phyloP scores from a whole-genome alignment of 1,284 basidiomycete genomes.

The Sutorius eximius region DNA sequence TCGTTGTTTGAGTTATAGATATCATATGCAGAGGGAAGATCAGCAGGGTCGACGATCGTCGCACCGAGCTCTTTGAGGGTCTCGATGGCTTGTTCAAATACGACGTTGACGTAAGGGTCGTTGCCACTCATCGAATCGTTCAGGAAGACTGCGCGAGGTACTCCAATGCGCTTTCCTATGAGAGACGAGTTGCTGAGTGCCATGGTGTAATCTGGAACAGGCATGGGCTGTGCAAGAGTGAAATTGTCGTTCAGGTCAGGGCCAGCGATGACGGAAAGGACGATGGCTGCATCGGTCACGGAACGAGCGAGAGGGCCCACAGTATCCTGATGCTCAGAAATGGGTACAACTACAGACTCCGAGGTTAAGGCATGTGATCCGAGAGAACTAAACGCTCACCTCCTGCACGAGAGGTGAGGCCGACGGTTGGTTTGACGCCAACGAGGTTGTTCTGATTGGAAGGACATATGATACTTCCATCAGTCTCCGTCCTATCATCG shows the following conservation, averaged over 20 bases:
- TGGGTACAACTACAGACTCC: conserved; percentile 49
- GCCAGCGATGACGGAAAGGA: conserved; percentile 61
- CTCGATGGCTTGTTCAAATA: conserved; percentile 51
- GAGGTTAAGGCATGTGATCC: neutral
- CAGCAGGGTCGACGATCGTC: conserved; percentile 60
- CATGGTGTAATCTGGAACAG: conserved; percentile 55
- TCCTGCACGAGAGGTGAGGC: conserved; percentile 61
- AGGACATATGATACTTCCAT: conserved; percentile 62
- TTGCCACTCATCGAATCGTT: conserved; percentile 44
- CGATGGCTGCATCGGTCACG: conserved; percentile 57
- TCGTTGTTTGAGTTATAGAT: conserved; percentile 53
- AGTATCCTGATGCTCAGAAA: conserved; percentile 63
- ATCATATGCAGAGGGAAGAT: conserved; percentile 57
- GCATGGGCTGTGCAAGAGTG: conserved; percentile 54
- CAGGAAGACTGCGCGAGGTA: conserved; percentile 50
- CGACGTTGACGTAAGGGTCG: conserved; percentile 44
- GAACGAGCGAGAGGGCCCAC: conserved; percentile 63
- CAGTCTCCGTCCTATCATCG: conserved; percentile 49
- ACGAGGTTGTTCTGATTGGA: conserved; percentile 53
- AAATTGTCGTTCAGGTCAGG: conserved; percentile 59
- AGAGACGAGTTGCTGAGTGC: conserved; percentile 52
- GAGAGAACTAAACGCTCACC: conserved; percentile 29
- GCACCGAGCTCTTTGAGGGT: conserved; percentile 54
- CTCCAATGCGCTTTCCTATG: conserved; percentile 58
- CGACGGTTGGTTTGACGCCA: conserved; percentile 63